These are phyloP conservation scores for Cercospora zeae-maydis DNA, from an alignment of 2,329 filamentous ascomycete genomes.

Conservation along the genomic window DNA sequence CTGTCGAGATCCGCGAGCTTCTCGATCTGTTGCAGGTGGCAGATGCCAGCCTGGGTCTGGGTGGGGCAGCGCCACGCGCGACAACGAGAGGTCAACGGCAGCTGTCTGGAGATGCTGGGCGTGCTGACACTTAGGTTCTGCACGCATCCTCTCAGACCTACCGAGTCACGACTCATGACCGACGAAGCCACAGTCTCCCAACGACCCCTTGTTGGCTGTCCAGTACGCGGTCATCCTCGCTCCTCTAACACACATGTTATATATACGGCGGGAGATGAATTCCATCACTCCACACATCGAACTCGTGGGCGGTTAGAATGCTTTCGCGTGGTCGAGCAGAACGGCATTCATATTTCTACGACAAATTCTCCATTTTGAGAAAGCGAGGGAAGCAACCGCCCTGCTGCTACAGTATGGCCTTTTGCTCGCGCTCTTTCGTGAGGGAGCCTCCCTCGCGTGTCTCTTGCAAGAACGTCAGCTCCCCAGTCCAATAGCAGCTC, in stretches of 20 bases:
- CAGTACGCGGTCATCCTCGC: too few species aligned
- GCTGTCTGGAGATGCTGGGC: background rate
- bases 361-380: too few species aligned
- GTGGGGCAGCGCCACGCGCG: background rate
- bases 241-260: too few species aligned
- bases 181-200: background rate
- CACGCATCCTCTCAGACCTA: background rate
- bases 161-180: background rate
- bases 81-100: background rate
- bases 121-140: background rate
- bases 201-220: too few species aligned
- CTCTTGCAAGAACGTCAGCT: background rate
- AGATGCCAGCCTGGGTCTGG: too few species aligned
- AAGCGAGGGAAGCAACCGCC: background rate
- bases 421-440: background rate
- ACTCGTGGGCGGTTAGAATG: too few species aligned
- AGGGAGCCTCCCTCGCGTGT: background rate
- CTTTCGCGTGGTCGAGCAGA: too few species aligned
- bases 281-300: too few species aligned
- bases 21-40: constrained; percentile 5
- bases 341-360: too few species aligned
- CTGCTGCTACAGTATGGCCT: background rate
- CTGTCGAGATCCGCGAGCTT: constrained; percentile 3
- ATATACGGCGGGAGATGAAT: too few species aligned
- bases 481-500: background rate